Conservation (phyloP, 148 eudicot species). For the Vaccinium myrtillus region DNA sequence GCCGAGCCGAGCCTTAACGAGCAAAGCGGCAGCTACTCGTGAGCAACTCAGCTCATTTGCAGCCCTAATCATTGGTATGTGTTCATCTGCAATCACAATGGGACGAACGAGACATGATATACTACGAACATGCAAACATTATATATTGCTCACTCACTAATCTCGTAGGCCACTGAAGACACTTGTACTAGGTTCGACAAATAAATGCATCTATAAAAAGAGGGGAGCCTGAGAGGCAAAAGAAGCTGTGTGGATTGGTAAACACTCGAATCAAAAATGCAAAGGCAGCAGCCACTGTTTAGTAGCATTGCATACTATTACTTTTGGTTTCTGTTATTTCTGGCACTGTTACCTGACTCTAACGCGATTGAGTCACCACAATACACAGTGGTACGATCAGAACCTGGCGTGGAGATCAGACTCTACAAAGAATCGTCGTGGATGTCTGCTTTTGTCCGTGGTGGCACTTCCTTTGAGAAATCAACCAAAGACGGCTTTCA, state of each 20-base stretch:
- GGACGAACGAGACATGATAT: neutral
- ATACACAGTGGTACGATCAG: constrained; percentile 25
- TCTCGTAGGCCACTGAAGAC: neutral
- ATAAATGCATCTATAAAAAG: constrained; percentile 2
- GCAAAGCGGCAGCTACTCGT: no score
- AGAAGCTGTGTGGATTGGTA: neutral
- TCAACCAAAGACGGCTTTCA: constrained; percentile 32
- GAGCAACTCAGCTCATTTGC: no score
- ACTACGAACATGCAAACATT: neutral
- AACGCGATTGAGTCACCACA: constrained; percentile 24
- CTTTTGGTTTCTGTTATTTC: neutral
- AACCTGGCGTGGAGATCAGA: constrained; percentile 25
- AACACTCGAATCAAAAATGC: neutral
- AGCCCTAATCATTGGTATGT: neutral
- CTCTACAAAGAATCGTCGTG: constrained; percentile 28
- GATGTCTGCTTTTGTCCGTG: constrained; percentile 21
- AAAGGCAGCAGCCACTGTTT: neutral
- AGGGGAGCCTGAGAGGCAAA: neutral
- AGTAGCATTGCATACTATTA: neutral
- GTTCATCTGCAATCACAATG: neutral
- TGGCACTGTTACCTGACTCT: neutral
- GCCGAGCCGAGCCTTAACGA: no score
- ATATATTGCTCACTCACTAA: neutral
- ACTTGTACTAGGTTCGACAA: neutral
- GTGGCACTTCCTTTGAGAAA: constrained; percentile 23